phyloP scores from a whole-genome alignment of 305 asterid genomes.

The Rubia occidens region DNA sequence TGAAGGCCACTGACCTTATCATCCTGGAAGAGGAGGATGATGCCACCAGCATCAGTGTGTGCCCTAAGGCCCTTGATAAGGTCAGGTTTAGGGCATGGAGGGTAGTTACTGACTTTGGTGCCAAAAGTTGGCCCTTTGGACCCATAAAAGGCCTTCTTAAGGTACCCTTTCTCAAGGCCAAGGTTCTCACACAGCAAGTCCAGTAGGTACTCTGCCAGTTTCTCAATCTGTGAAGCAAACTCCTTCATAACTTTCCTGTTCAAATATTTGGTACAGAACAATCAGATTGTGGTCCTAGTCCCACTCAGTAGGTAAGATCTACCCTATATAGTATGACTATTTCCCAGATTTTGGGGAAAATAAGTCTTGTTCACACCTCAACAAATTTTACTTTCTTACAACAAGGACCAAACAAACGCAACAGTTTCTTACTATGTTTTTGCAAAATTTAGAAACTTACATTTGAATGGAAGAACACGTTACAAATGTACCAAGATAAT shows the following conservation, averaged over 20 bases:
- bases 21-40: conserved; percentile 90
- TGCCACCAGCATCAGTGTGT: conserved; percentile 98
- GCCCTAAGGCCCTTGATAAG: conserved; percentile 90
- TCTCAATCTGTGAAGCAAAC: conserved; percentile 55
- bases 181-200: conserved; percentile 88
- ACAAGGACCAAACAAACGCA: neutral
- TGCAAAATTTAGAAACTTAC: neutral
- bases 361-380: neutral
- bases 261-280: neutral
- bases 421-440: neutral
- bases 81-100: conserved; percentile 88
- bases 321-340: neutral
- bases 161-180: conserved; percentile 74
- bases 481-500: too few species aligned
- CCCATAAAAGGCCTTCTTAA: conserved; percentile 65
- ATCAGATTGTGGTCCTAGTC: neutral
- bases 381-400: neutral
- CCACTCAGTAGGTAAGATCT: neutral
- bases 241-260: conserved; percentile 65
- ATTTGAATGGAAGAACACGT: too few species aligned
- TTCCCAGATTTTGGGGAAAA: neutral
- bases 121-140: conserved; percentile 82
- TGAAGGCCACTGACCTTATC: conserved; percentile 96
- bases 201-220: conserved; percentile 60
- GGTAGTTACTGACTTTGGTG: conserved; percentile 90